Percentiles rank a stretch among this genome's conserved stretches.
Evolutionary conservation across 805 yeast species (phyloP).

Genomic region (Cyberlindnera mycetangii): DNA sequence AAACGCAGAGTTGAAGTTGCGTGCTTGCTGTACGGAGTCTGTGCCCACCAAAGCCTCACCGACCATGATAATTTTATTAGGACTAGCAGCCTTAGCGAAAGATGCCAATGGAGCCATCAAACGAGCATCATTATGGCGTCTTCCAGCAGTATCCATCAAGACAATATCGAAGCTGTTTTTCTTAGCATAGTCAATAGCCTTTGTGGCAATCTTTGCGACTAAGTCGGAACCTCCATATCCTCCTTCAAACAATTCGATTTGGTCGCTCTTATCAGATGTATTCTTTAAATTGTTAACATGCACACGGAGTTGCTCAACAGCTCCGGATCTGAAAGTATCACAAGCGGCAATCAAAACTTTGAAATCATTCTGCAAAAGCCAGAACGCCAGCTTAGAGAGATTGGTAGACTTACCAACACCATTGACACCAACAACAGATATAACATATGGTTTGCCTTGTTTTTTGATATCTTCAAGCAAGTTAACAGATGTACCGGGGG

Average conservation of each 20-base stretch:
- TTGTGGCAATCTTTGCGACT: constrained; percentile 89
- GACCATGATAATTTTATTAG: constrained; percentile 96
- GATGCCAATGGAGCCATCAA: constrained; percentile 94
- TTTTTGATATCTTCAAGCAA: constrained; percentile 66
- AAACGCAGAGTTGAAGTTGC: constrained; percentile 88
- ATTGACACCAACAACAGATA: constrained; percentile 95
- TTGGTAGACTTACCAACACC: constrained; percentile 98
- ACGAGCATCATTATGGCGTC: constrained; percentile 92
- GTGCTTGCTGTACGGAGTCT: constrained; percentile 93
- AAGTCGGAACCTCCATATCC: constrained; percentile 97
- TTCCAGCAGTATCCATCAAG: constrained; percentile 94
- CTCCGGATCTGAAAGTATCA: constrained; percentile 97
- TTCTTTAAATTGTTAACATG: constrained; percentile 83
- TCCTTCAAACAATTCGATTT: constrained; percentile 75
- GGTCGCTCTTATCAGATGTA: constrained; percentile 51
- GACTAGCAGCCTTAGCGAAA: constrained; percentile 92
- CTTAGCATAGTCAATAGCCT: constrained; percentile 79
- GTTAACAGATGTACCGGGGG: constrained; percentile 91
- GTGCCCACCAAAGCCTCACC: constrained; percentile 98
- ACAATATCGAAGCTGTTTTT: constrained; percentile 76
- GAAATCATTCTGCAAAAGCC: constrained; percentile 89
- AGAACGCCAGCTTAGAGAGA: constrained; percentile 88
- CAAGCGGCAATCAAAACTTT: constrained; percentile 91
- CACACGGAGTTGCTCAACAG: constrained; percentile 94
- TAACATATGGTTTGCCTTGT: constrained; percentile 71